Base-by-base conservation (phyloP, 169 alveolate genomes). In the Cardiosporidium cionae region DNA sequence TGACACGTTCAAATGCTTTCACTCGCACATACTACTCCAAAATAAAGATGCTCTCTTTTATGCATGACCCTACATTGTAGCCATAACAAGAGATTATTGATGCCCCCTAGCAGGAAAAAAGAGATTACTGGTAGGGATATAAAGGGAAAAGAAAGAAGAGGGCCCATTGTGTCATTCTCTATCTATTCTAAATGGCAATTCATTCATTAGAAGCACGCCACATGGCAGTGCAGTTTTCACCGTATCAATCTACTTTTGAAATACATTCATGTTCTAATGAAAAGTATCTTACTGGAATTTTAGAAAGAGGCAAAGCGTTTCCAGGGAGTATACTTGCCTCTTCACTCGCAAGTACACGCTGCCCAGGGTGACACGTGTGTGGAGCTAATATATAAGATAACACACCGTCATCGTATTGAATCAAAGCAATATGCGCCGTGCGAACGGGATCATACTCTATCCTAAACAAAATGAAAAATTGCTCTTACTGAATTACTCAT, bases 341-440 rank as follows among this genome's bases (percentile, higher is more conserved):
- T 53, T 87, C 86, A 70, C 93, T 85, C 32, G 96, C 89, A 22
- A 92, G 67, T 34, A 92, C 78, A 54, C 86, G 85, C 76, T 87
- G 90, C 0, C 96, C 96, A 0, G 96, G 94, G 23, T 92, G 83
- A 53, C 88, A 72, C 7, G 92, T 86, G 37, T 84, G 86, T 23
- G 94, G 89, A 44, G 93, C 92, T 65, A 90, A 76, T 25, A 92
- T 87, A 83, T 92, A 92, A 53, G 93, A 87, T 65, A 92, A 79
- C 25, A 90, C 96, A 7, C 96, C 96, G 69, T 84, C 96, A 63
- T 87, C 91, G 76, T 92, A 90, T 83, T 92, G 96, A 31, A 90
- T 68, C 66, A 90, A 81, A 27, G 32, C 71, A 28, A 72, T 3
- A 29, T 66, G 71, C 23, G 80, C 80, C 7, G 76, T 16, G 63